Evolutionary conservation across 768 basidiomycete genomes (phyloP).

Genomic region (Heimioporus sp.): DNA sequence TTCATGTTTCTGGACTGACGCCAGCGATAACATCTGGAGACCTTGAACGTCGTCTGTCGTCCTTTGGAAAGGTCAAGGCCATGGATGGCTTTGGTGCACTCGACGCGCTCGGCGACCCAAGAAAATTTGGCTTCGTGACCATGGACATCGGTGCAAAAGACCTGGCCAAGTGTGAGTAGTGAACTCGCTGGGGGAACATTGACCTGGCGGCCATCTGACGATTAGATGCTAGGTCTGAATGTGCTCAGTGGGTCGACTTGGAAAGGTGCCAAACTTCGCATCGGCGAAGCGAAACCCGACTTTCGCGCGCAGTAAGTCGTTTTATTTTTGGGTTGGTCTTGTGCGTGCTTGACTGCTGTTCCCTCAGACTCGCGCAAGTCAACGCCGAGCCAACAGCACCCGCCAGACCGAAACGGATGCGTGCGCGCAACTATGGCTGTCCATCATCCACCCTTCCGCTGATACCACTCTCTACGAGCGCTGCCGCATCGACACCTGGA

Average conservation of each 20-base stretch:
- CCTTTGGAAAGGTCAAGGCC: conserved; percentile 66
- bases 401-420: conserved; percentile 42
- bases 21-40: conserved; percentile 58
- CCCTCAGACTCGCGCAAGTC: conserved; percentile 11
- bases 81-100: conserved; percentile 67
- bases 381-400: conserved; percentile 25
- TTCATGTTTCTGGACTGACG: conserved; percentile 76
- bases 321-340: neutral
- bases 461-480: conserved; percentile 57
- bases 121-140: conserved; percentile 74
- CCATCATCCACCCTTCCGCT: conserved; percentile 64
- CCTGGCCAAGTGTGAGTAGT: conserved; percentile 60
- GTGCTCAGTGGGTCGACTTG: conserved; percentile 77
- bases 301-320: conserved; percentile 54
- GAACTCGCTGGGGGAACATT: neutral
- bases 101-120: conserved; percentile 63
- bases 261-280: conserved; percentile 83
- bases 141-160: conserved; percentile 60
- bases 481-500: conserved; percentile 52
- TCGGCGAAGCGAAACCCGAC: conserved; percentile 83
- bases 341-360: neutral
- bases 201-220: too few species aligned
- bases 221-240: conserved; percentile 54
- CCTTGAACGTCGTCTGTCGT: conserved; percentile 53
- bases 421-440: conserved; percentile 34